A percentile compares a stretch with the other conserved stretches of the same genome.
Conservation (phyloP, 495 filamentous ascomycete genomes). For the Daldinia caldariorum region DNA sequence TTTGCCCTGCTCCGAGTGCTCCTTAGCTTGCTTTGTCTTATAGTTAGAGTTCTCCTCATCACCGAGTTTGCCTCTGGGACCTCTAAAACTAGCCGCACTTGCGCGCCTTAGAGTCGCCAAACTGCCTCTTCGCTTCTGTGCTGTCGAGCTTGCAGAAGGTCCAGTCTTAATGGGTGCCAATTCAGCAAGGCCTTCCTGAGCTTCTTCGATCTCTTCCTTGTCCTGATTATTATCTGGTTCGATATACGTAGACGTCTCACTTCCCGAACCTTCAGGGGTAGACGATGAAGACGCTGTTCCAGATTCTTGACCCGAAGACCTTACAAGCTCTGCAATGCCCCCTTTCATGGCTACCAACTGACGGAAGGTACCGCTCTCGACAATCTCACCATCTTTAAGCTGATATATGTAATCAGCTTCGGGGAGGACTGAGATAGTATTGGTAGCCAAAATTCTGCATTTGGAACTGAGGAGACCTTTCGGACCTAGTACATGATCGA, state of each 20-base stretch:
- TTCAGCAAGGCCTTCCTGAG: conserved; percentile 72
- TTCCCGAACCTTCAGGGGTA: conserved; percentile 58
- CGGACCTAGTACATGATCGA: conserved; percentile 88
- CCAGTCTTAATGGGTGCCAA: conserved; percentile 76
- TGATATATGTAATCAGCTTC: conserved; percentile 85
- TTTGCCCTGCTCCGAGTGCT: conserved; percentile 90
- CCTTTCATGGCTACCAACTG: conserved; percentile 94
- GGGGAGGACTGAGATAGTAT: conserved; percentile 90
- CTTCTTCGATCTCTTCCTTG: conserved; percentile 73
- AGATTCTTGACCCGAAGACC: conserved; percentile 69
- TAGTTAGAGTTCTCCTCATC: conserved; percentile 80
- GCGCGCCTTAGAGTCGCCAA: conserved; percentile 83
- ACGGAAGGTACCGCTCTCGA: conserved; percentile 88
- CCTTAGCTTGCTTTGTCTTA: conserved; percentile 86
- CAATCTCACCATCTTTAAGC: conserved; percentile 81
- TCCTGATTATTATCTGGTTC: conserved; percentile 58
- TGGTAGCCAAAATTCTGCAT: conserved; percentile 93
- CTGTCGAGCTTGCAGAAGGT: conserved; percentile 45
- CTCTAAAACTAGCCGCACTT: conserved; percentile 88
- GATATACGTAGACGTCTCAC: conserved; percentile 70
- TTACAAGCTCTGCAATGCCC: conserved; percentile 85
- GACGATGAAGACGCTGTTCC: conserved; percentile 45
- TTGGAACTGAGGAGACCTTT: conserved; percentile 85
- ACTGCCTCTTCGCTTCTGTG: conserved; percentile 68
- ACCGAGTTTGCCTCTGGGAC: conserved; percentile 79